Evolutionary conservation across 163 green algal species (phyloP), one percentile per base, ranked within the genome.

Genomic region (Trebouxiophyceae sp.): DNA sequence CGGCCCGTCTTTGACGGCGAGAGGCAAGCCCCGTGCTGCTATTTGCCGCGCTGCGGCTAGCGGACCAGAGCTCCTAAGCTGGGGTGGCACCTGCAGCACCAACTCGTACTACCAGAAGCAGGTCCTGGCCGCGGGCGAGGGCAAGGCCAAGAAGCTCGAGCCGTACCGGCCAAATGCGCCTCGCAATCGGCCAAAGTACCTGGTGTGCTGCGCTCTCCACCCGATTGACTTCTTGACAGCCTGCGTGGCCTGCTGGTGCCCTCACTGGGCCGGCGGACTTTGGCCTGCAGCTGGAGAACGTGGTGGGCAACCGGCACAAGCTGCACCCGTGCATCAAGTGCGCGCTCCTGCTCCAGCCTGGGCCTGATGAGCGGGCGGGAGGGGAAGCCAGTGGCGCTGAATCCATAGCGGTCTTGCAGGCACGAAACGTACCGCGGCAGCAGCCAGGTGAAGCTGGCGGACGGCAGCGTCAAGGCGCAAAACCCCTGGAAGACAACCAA

Each of bases 111-210:
- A 74, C 60, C 69, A 81, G 28, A 79, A 76, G 54, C 66, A 70
- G 30, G 69, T 82, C 7, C 55, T 64, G 24, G 56, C 66, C 20
- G 56, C 64, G 70, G 26, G 71, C 62, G 33, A 73, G 47, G 6
- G 67, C 77, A 5, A 55, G 62, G n/a, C 45, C 69, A 85, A 85
- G 70, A 70, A 72, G 68, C 63, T 85, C n/a, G 79, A 79, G 69
- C 72, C 75, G 5, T 85, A 85, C 68, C 30, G 22, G 8, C 70
- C 67, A 5, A 79, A 74, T 44, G 78, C 78, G 16, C 63, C 75
- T 26, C 39, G 75, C 19, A 85, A 85, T 62, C 55, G 78, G 54
- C 78, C 78, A 16, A 83, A 81, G 65, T 72, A 79, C 44, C 81
- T 74, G 60, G 70, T 81, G 47, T 27, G 31, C 5, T 30, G 23